phyloP scores from a whole-genome alignment of 768 basidiomycete species.

The Pulveroboletus ravenelii region DNA sequence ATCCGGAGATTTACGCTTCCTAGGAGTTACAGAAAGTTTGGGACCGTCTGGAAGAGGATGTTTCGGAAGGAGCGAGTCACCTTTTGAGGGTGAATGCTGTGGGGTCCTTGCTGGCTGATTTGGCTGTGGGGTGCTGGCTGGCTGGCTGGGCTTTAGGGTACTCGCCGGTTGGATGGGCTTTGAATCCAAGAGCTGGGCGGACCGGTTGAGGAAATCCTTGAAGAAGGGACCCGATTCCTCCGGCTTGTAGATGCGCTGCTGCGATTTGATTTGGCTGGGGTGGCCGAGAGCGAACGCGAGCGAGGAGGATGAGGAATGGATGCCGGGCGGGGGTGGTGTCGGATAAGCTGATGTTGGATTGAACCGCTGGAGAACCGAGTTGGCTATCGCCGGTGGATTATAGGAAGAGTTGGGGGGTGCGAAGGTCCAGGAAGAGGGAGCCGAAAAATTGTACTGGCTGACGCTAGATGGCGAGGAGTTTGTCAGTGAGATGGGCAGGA shows the following conservation, averaged over 20 bases:
- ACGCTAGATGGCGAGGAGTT: constrained; percentile 14
- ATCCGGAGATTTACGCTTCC: constrained; percentile 64
- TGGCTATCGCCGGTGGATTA: constrained; percentile 54
- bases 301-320: constrained; percentile 66
- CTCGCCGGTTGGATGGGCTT: constrained; percentile 15
- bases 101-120: constrained; percentile 10
- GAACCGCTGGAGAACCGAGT: constrained; percentile 60
- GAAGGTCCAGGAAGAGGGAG: constrained; percentile 40
- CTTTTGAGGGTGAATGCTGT: constrained; percentile 14
- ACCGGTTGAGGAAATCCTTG: constrained; percentile 50
- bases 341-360: constrained; percentile 63
- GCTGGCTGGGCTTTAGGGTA: constrained; percentile 12
- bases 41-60: constrained; percentile 1
- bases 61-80: constrained; percentile 15
- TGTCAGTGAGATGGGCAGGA: background rate
- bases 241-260: constrained; percentile 39
- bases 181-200: constrained; percentile 43
- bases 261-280: constrained; percentile 26
- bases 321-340: constrained; percentile 62
- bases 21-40: constrained; percentile 46
- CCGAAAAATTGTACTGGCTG: constrained; percentile 27
- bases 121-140: constrained; percentile 11
- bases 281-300: constrained; percentile 68
- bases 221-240: constrained; percentile 64
- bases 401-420: constrained; percentile 46